Evolutionary conservation across 106 monocot species (phyloP).

Genomic region (Acorus calamus): DNA sequence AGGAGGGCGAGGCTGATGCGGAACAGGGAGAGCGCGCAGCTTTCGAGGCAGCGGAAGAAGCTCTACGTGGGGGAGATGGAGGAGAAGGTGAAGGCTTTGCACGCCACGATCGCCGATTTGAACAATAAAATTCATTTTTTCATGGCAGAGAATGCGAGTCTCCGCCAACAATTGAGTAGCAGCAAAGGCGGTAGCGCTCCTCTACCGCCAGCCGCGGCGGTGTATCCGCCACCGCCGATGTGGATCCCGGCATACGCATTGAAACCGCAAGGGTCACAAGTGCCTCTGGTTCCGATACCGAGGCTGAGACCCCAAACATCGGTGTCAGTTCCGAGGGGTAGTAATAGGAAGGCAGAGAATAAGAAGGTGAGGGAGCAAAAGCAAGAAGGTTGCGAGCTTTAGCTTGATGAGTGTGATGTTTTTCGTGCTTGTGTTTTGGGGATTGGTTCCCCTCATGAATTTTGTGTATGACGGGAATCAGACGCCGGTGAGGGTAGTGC

Average conservation of each 20-base stretch:
- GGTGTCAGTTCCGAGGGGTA: slow-evolving; percentile 24
- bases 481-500: slow-evolving; percentile 26
- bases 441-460: not conserved
- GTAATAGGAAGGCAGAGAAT: slow-evolving; percentile 19
- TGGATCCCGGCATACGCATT: slow-evolving; percentile 31
- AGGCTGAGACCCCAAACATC: slow-evolving; percentile 54
- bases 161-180: slow-evolving; percentile 34
- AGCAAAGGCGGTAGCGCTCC: not conserved
- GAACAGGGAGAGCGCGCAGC: slow-evolving; percentile 71
- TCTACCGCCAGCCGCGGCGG: not conserved
- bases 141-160: slow-evolving; percentile 46
- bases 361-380: slow-evolving; percentile 24
- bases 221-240: slow-evolving; percentile 3
- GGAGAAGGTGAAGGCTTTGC: slow-evolving; percentile 51
- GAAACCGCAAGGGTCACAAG: slow-evolving; percentile 35
- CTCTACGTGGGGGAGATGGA: slow-evolving; percentile 64
- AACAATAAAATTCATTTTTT: slow-evolving; percentile 47
- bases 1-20: slow-evolving; percentile 44
- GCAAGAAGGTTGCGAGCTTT: slow-evolving; percentile 54
- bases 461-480: not conserved
- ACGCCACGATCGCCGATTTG: slow-evolving; percentile 45
- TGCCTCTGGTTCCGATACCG: slow-evolving; percentile 76
- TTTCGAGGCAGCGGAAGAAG: slow-evolving; percentile 73
- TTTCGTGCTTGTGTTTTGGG: slow-evolving; percentile 18
- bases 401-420: slow-evolving; percentile 50